Base-by-base conservation (phyloP, 192 early-diverging fungal species). In the Diversispora epigaea region DNA sequence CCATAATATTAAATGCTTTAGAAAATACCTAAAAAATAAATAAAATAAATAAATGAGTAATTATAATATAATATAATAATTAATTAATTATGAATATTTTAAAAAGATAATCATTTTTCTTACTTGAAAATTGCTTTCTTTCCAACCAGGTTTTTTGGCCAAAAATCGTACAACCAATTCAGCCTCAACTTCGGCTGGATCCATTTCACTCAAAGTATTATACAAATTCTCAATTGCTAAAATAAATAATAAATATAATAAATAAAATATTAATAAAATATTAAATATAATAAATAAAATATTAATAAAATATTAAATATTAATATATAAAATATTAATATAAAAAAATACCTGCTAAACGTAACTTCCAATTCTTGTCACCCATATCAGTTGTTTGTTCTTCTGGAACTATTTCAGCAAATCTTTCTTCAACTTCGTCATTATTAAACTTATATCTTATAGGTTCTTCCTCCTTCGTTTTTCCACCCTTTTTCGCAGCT, bases 91-190 rank as follows among this genome's bases (percentile, higher is more conserved):
- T 32, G 25, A 32, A 32, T 32, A 32, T 32, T 32, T 32, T 32
- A 1, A 32, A 32, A 32, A 32, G 2, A 32, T 2, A 32, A 32
- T 32, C 25, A 32, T 32, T 32, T 32, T 32, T 32, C 7, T 45
- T 17, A 82, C 89, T 73, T 99, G 96, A 79, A 98, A 98, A 82
- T 99, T 99, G 85, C 87, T 94, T 77, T 99, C 97, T 80, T 98
- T 98, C 93, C 93, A 97, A 4, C 96, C 96, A 0, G 95, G 95
- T 41, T 93, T 94, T 55, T 92, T 91, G 9, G 86, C 79, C 32
- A 99, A 79, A 65, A 89, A 86, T 21, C 93, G 88, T 7, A 93
- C 85, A 39, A 99, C 82, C 21, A 96, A 83, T 77, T 99, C 97
- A 11, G 92, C 85, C 57, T 94, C 91, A 4, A 94, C 70, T 8